Evolutionary conservation across 2,329 filamentous ascomycete genomes (phyloP), one percentile per base, ranked within the genome.

Genomic region (Talaromyces sp.): DNA sequence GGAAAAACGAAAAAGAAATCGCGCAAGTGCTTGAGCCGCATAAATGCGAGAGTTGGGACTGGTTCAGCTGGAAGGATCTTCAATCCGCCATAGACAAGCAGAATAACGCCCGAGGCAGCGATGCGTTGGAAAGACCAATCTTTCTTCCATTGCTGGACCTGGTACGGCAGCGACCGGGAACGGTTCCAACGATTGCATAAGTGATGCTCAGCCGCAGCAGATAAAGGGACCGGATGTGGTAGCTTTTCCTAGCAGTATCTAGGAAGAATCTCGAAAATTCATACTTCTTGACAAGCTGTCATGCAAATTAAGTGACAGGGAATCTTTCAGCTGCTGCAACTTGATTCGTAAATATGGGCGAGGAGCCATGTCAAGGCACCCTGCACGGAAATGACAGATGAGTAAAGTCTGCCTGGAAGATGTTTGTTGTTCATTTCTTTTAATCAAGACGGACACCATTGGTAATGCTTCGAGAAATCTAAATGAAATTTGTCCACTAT

Each of bases 21-120:
- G 83, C 88, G 0, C 61, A 81, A 79, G 87, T 89, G 21, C 58
- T 73, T 66, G 82, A 84, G 65, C 79, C 81, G 0, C 72, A 84
- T 2, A 86, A 86, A 70, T 86, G 84, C 67, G 79, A 79, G 4
- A 75, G 73, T 0, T 86, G 84, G 84, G 73, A 81, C 23, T 86
- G 83, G 83, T 69, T 78, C 0, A 72, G 66, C 0, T 86, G 83
- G 83, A 71, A 76, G 21, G 75, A 81, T 37, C 70, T 86, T 67
- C 69, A 71, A 68, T 64, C 62, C 18, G 78, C 74, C 71, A 74
- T 72, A 0, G 69, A 72, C 35, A 62, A 65, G 54, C 71, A 71
- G 58, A 70, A 72, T 1, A 64, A 70, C 18, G 70, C 70, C 6
- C 73, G 72, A 50, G 72, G 64, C n/a, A 67, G 69, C 12, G 67